Percentiles rank a stretch among this genome's conserved stretches.
phyloP scores from a whole-genome alignment of 1,284 basidiomycete genomes.

The Cryptococcus sp. region DNA sequence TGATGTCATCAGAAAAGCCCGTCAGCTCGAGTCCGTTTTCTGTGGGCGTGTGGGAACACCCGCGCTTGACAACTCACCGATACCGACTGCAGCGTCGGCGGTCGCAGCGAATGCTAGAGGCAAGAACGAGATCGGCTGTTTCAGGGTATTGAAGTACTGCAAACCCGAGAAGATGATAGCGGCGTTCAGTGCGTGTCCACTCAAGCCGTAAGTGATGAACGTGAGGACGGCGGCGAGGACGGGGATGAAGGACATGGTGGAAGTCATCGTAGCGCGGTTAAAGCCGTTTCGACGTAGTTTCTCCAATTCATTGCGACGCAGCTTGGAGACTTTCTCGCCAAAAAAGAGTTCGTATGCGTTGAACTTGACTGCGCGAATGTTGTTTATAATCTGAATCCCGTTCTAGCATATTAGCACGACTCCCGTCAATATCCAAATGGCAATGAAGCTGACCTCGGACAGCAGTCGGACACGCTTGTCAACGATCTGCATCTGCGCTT shows the following conservation, averaged over 20 bases:
- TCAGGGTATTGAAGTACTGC: conserved; percentile 68
- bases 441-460: conserved; percentile 20
- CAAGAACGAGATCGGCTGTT: conserved; percentile 25
- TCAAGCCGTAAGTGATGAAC: conserved; percentile 72
- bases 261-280: conserved; percentile 29
- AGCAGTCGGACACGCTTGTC: conserved; percentile 59
- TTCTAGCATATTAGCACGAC: neutral
- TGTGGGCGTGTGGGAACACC: neutral
- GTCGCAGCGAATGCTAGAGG: conserved; percentile 48
- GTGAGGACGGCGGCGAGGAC: conserved; percentile 70
- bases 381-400: conserved; percentile 25
- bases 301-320: conserved; percentile 61
- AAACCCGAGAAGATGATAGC: conserved; percentile 73
- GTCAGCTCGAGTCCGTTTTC: neutral
- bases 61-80: conserved; percentile 39
- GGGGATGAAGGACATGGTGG: conserved; percentile 60
- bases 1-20: neutral
- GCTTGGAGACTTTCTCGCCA: conserved; percentile 58
- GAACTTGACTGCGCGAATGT: conserved; percentile 51
- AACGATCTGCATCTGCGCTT: conserved; percentile 69
- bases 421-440: no score
- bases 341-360: conserved; percentile 62
- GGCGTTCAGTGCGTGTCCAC: conserved; percentile 66
- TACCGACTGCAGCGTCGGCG: conserved; percentile 66
- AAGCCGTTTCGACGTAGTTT: conserved; percentile 42